Percentiles rank a stretch among this genome's conserved stretches.
Evolutionary conservation across 2,329 filamentous ascomycete genomes (phyloP).

Genomic region (Fusarium hostae): DNA sequence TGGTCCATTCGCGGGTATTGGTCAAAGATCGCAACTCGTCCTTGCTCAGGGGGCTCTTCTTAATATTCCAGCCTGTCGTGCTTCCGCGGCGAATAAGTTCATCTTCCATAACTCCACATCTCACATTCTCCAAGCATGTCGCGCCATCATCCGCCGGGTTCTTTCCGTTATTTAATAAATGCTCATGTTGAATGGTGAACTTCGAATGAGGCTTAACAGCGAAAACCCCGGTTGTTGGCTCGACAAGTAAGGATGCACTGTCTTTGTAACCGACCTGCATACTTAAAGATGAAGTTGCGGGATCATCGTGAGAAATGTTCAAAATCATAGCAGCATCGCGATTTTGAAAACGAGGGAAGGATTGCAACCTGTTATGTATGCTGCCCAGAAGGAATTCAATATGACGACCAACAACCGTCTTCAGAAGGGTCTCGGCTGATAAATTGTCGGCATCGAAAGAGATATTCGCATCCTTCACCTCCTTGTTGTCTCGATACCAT

Average conservation of each 20-base stretch:
- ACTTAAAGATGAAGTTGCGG: conserved; percentile 73
- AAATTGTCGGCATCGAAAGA: conserved; percentile 73
- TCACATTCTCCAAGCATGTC: conserved; percentile 67
- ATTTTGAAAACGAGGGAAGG: conserved; percentile 69
- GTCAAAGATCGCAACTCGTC: conserved; percentile 70
- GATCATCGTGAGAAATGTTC: conserved; percentile 67
- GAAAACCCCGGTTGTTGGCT: conserved; percentile 82
- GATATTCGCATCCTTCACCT: conserved; percentile 76
- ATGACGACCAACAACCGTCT: conserved; percentile 79
- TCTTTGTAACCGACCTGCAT: conserved; percentile 76
- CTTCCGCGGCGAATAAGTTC: conserved; percentile 69
- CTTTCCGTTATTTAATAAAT: conserved; percentile 69
- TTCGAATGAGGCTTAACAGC: conserved; percentile 74
- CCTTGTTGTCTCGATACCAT: conserved; percentile 87
- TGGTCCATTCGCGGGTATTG: conserved; percentile 71
- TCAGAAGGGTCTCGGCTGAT: conserved; percentile 79
- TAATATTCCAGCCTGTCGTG: conserved; percentile 71
- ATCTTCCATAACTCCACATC: conserved; percentile 70
- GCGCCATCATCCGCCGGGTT: conserved; percentile 69
- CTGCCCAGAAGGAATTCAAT: conserved; percentile 75
- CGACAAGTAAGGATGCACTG: conserved; percentile 72
- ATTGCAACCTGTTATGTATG: conserved; percentile 69
- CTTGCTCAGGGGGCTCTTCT: conserved; percentile 59
- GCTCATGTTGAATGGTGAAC: conserved; percentile 68
- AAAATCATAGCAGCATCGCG: conserved; percentile 69